Evolutionary conservation across 164 flowering plant species (phyloP).

Genomic region (Nymphaea thermarum): DNA sequence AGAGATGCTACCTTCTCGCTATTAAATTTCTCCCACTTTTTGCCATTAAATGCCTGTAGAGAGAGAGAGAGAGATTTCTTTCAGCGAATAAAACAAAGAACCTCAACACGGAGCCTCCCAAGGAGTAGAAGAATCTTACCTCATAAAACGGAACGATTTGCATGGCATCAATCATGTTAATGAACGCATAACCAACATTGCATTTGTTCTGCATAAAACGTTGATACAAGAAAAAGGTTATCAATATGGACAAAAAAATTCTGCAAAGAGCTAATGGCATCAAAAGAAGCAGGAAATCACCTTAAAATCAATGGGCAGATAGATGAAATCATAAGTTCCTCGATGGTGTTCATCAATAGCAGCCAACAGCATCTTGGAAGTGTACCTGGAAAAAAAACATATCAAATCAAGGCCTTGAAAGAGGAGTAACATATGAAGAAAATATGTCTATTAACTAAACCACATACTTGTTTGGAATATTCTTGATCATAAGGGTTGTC

Average conservation of each 20-base stretch:
- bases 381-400: slow-evolving; percentile 31
- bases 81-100: not conserved
- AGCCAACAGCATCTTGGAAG: slow-evolving; percentile 71
- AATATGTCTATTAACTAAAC: not conserved
- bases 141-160: slow-evolving; percentile 58
- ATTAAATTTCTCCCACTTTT: slow-evolving; percentile 91
- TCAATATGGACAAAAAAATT: not conserved
- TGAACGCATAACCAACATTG: slow-evolving; percentile 89
- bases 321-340: slow-evolving; percentile 69
- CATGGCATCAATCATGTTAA: slow-evolving; percentile 66
- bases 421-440: not conserved
- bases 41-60: slow-evolving; percentile 71
- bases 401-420: not conserved
- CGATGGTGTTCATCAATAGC: slow-evolving; percentile 58
- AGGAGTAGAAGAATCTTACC: slow-evolving; percentile 23
- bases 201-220: slow-evolving; percentile 58
- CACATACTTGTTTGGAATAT: slow-evolving; percentile 79
- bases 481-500: slow-evolving; percentile 73
- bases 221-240: not conserved
- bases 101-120: not conserved
- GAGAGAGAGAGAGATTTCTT: not conserved
- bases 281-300: slow-evolving; percentile 13
- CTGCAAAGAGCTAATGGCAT: not conserved
- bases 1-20: slow-evolving; percentile 88
- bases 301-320: slow-evolving; percentile 79